A percentile compares a stretch with the other conserved stretches of the same genome.
Conservation (phyloP, 202 grass and related monocot genomes). For the Zoysia matrella region DNA sequence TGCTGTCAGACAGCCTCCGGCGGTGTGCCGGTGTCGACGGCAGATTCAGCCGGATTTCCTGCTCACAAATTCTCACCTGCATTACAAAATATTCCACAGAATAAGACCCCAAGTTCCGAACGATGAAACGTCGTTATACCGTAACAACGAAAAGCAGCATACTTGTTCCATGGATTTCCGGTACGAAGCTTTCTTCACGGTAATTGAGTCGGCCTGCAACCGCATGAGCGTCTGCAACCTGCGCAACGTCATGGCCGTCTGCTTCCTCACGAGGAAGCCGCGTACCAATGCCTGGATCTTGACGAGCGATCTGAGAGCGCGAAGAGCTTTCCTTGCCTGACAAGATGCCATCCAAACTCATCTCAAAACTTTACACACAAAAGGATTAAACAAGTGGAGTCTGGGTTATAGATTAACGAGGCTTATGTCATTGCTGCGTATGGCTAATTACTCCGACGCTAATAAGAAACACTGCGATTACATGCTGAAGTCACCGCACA, state of each 20-base stretch:
- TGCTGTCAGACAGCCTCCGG: conserved; percentile 51
- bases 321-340: conserved; percentile 88
- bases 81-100: not conserved
- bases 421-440: conserved; percentile 42
- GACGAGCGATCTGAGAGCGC: conserved; percentile 74
- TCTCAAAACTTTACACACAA: not conserved
- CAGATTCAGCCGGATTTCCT: conserved; percentile 17
- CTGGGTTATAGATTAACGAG: not conserved
- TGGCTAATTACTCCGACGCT: conserved; percentile 17
- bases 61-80: conserved; percentile 51
- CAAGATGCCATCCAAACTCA: conserved; percentile 7
- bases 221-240: conserved; percentile 78
- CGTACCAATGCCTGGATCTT: conserved; percentile 90
- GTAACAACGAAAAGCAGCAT: too few relatives aligned
- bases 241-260: conserved; percentile 64
- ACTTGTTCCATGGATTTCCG: conserved; percentile 64
- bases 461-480: not conserved
- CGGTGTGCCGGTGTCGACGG: conserved; percentile 45
- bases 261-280: conserved; percentile 88
- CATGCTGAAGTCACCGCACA: conserved; percentile 22
- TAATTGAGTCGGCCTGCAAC: conserved; percentile 53
- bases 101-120: not conserved
- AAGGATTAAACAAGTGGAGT: not conserved
- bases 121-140: not conserved
- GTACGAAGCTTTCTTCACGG: conserved; percentile 43